Conservation (phyloP, 176 grass and related monocot species). For the Oryza brachyantha region DNA sequence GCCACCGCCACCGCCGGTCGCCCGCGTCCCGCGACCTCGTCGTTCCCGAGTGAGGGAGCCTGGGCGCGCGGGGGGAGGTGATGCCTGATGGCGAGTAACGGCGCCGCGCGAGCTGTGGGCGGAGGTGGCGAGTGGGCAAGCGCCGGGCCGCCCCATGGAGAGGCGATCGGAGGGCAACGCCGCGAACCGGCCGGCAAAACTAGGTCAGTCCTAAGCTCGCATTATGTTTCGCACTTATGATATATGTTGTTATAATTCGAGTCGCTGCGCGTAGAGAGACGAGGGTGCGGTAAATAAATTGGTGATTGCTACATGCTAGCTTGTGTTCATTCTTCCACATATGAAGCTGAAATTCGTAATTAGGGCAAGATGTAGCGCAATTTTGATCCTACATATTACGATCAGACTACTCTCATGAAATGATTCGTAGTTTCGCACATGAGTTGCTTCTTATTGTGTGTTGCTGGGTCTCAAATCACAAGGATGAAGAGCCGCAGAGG, state of each 20-base stretch:
- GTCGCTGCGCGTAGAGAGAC: not conserved
- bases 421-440: too few relatives aligned
- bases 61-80: not conserved
- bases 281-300: not conserved
- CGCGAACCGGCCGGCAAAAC: not conserved
- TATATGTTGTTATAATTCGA: not conserved
- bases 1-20: slow-evolving; percentile 1
- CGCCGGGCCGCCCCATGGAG: slow-evolving; percentile 19
- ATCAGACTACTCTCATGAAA: not conserved
- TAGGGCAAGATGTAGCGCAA: not conserved
- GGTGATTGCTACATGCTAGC: not conserved
- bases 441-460: not conserved
- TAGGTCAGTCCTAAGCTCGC: not conserved
- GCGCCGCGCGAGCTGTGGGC: not conserved
- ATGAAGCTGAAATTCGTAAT: not conserved
- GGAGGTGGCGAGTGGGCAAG: slow-evolving; percentile 7
- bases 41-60: not conserved
- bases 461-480: not conserved
- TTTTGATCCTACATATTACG: not conserved
- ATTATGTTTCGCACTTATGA: not conserved
- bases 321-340: not conserved
- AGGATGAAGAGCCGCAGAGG: not conserved
- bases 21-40: not conserved
- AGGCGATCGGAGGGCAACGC: not conserved
- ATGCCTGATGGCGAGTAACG: not conserved